These are phyloP conservation scores for Peniophora sp. DNA, from an alignment of 1,284 basidiomycete genomes.

Conservation along the genomic window DNA sequence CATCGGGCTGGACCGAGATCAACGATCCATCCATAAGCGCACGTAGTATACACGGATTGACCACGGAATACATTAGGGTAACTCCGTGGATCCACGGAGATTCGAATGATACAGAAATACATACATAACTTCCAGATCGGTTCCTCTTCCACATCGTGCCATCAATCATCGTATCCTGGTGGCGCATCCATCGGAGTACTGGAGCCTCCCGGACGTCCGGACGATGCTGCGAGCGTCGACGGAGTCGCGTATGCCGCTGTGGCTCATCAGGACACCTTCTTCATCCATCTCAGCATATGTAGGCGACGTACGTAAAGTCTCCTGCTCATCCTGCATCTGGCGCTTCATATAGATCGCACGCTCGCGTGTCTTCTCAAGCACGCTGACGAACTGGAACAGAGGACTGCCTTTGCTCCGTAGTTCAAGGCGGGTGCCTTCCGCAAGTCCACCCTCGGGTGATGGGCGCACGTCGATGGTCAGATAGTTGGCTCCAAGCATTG, in stretches of 20 bases:
- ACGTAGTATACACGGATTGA: background rate
- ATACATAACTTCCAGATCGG: background rate
- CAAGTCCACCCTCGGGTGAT: constrained; percentile 54
- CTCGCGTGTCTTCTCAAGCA: constrained; percentile 69
- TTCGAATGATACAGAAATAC: too few species aligned
- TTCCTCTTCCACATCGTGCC: background rate
- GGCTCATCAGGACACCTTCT: constrained; percentile 3
- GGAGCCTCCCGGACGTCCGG: constrained; percentile 22
- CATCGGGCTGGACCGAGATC: too few species aligned
- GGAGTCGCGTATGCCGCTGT: constrained; percentile 52
- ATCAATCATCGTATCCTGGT: constrained; percentile 52
- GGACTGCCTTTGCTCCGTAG: constrained; percentile 59
- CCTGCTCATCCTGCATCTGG: constrained; percentile 46
- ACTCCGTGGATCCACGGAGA: too few species aligned
- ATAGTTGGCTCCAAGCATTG: constrained; percentile 62
- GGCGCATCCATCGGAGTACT: constrained; percentile 41
- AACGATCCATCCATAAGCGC: background rate
- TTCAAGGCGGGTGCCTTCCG: constrained; percentile 54
- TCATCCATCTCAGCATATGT: constrained; percentile 6
- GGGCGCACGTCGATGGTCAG: constrained; percentile 60
- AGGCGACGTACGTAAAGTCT: constrained; percentile 48
- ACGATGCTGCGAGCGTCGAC: constrained; percentile 17
- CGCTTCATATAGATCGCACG: constrained; percentile 66
- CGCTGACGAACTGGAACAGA: constrained; percentile 65
- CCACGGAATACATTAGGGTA: too few species aligned